Evolutionary conservation across 805 yeast genomes (phyloP).

Genomic region (Kuraishia floccosa): DNA sequence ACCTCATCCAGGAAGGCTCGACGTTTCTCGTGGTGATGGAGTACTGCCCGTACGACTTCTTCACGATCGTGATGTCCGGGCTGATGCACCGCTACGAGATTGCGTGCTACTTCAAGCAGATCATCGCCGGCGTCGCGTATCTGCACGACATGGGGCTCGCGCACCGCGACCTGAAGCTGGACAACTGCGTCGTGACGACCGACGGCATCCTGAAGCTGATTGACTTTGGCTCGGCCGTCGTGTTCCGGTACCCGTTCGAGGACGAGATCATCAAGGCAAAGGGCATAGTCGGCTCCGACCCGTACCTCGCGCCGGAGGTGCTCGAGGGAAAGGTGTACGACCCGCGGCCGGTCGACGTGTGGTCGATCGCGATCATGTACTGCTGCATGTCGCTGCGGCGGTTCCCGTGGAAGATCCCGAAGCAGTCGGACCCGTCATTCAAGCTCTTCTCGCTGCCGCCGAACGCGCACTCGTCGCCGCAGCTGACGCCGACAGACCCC

Average conservation of each 20-base stretch:
- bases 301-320: constrained; percentile 91
- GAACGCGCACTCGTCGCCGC: no score
- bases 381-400: constrained; percentile 82
- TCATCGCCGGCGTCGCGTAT: constrained; percentile 62
- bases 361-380: constrained; percentile 89
- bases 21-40: constrained; percentile 79
- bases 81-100: constrained; percentile 61
- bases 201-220: constrained; percentile 76
- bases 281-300: constrained; percentile 94
- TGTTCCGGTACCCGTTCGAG: constrained; percentile 59
- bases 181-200: constrained; percentile 77
- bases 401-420: constrained; percentile 97
- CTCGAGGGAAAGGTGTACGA: constrained; percentile 49
- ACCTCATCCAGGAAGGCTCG: constrained; percentile 59
- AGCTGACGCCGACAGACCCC: constrained; percentile 2
- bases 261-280: constrained; percentile 49
- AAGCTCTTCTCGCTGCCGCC: constrained; percentile 32
- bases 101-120: constrained; percentile 75
- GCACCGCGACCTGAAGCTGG: constrained; percentile 86
- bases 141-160: constrained; percentile 79
- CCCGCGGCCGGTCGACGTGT: constrained; percentile 79
- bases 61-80: constrained; percentile 87
- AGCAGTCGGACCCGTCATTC: constrained; percentile 61
- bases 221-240: constrained; percentile 90
- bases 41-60: constrained; percentile 84